Percentiles rank a stretch among this genome's conserved stretches.
These are phyloP conservation scores for Isabelozyma rhagii DNA, from an alignment of 805 yeast genomes.

Conservation along the genomic window DNA sequence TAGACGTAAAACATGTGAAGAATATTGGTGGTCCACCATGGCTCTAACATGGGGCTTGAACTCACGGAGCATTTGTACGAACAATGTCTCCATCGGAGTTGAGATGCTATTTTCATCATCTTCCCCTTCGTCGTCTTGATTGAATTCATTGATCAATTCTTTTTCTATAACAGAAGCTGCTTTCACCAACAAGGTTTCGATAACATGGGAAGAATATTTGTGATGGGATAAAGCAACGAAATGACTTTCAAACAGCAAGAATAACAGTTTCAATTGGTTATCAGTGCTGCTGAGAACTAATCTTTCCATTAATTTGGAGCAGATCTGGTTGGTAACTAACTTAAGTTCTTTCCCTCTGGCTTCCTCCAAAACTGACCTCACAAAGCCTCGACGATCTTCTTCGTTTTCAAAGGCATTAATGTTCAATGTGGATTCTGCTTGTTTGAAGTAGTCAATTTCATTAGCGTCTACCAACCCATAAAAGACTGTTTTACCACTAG, in stretches of 20 bases:
- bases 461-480: slow-evolving; percentile 83
- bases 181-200: slow-evolving; percentile 79
- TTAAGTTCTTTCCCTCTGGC: slow-evolving; percentile 86
- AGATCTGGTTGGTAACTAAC: slow-evolving; percentile 88
- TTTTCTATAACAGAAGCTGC: slow-evolving; percentile 71
- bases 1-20: slow-evolving; percentile 82
- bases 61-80: slow-evolving; percentile 64
- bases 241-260: slow-evolving; percentile 67
- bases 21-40: slow-evolving; percentile 74
- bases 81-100: slow-evolving; percentile 63
- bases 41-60: slow-evolving; percentile 54
- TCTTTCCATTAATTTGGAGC: slow-evolving; percentile 90
- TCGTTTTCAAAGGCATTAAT: slow-evolving; percentile 70
- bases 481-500: slow-evolving; percentile 43
- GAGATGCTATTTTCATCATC: slow-evolving; percentile 35
- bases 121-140: slow-evolving; percentile 33
- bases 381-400: slow-evolving; percentile 73
- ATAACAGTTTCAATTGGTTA: slow-evolving; percentile 61
- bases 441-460: slow-evolving; percentile 88
- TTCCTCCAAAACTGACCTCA: slow-evolving; percentile 78
- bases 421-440: slow-evolving; percentile 83
- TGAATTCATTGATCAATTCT: slow-evolving; percentile 52
- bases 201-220: slow-evolving; percentile 89
- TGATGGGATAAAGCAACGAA: slow-evolving; percentile 77
- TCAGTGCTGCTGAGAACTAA: slow-evolving; percentile 65